phyloP scores from a whole-genome alignment of 805 yeast genomes.

The Saturnispora mendoncae region DNA sequence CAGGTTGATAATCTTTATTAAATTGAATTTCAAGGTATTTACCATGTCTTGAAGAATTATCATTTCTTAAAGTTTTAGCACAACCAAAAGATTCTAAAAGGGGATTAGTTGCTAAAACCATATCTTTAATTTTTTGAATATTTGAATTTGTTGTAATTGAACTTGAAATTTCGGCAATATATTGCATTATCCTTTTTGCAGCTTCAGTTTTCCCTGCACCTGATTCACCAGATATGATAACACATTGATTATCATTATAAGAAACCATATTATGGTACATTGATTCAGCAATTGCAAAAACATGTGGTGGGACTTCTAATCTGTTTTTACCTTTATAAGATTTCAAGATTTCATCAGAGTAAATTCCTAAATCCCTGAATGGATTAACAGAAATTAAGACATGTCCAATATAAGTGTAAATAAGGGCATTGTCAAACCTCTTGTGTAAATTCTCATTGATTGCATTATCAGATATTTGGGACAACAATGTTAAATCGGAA shows the following conservation, averaged over 20 bases:
- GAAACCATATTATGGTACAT: conserved; percentile 95
- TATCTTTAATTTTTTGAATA: conserved; percentile 84
- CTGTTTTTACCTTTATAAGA: conserved; percentile 87
- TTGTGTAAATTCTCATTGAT: conserved; percentile 87
- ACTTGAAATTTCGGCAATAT: conserved; percentile 84
- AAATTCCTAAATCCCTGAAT: conserved; percentile 90
- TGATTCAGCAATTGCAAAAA: conserved; percentile 93
- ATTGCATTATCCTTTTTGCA: conserved; percentile 96
- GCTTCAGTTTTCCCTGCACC: conserved; percentile 99
- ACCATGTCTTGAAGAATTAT: conserved; percentile 88
- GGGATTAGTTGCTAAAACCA: conserved; percentile 96
- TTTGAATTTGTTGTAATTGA: conserved; percentile 50
- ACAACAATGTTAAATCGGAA: conserved; percentile 81
- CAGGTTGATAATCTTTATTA: conserved; percentile 75
- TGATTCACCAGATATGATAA: conserved; percentile 93
- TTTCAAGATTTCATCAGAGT: conserved; percentile 67
- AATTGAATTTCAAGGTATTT: conserved; percentile 88
- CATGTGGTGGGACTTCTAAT: conserved; percentile 96
- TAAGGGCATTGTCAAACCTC: conserved; percentile 80
- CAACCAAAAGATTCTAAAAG: conserved; percentile 86
- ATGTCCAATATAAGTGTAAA: conserved; percentile 90
- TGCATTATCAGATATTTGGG: conserved; percentile 83
- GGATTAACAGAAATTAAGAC: conserved; percentile 95
- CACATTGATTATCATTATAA: conserved; percentile 92
- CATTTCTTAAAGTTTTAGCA: conserved; percentile 84